These are phyloP conservation scores for Suillus discolor DNA, from an alignment of 768 basidiomycete genomes.

Conservation along the genomic window DNA sequence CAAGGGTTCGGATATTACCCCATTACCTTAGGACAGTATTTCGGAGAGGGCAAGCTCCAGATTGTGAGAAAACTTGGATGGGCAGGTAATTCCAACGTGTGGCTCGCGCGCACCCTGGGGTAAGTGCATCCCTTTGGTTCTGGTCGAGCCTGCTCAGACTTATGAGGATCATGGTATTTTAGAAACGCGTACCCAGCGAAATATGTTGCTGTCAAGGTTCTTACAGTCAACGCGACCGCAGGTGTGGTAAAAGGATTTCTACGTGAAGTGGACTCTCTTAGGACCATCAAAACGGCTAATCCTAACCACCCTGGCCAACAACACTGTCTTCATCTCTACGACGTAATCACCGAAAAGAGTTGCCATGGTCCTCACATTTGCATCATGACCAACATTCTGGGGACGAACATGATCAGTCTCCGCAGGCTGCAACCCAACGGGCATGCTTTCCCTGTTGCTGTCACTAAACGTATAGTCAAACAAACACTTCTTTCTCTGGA, in stretches of 20 bases:
- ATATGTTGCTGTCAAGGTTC: conserved; percentile 3
- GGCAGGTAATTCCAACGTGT: conserved; percentile 6
- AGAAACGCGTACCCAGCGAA: background rate
- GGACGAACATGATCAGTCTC: conserved; percentile 7
- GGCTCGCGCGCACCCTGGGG: conserved; percentile 4
- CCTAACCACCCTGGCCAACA: conserved; percentile 13
- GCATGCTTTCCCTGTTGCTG: background rate
- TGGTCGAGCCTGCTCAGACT: background rate
- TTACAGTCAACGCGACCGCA: background rate
- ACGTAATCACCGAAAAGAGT: conserved; percentile 8
- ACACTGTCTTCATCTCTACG: conserved; percentile 14
- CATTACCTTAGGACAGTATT: background rate
- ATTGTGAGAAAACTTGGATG: conserved; percentile 4
- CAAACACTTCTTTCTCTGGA: conserved; percentile 31
- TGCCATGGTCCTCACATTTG: conserved; percentile 18
- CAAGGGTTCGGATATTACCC: background rate
- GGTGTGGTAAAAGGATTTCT: background rate
- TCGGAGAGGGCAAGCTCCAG: background rate
- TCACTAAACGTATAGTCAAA: conserved; percentile 23
- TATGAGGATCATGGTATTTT: background rate
- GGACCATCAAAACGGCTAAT: conserved; percentile 9
- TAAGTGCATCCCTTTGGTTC: background rate
- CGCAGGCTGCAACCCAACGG: conserved; percentile 6
- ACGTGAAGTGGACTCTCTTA: background rate
- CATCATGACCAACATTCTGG: conserved; percentile 15